Evolutionary conservation across 2,329 filamentous ascomycete genomes (phyloP).

Genomic region (Diaporthe amygdali): DNA sequence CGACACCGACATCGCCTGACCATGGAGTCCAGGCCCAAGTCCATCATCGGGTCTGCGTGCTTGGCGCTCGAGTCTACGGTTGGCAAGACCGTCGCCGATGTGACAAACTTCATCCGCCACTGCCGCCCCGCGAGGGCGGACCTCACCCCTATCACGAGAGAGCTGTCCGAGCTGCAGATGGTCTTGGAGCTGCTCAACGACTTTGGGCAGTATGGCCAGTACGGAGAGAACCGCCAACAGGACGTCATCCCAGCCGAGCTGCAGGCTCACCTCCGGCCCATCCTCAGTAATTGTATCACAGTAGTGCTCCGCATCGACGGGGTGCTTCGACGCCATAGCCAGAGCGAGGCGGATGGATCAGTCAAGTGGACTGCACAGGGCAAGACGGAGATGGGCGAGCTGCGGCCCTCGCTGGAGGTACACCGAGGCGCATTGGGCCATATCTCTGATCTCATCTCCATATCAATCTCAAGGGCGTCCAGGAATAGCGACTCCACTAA

Average conservation of each 20-base stretch:
- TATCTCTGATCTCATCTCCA: slow-evolving; percentile 26
- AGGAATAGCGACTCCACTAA: slow-evolving; percentile 19
- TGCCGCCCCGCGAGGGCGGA: slow-evolving; percentile 30
- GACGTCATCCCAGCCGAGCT: slow-evolving; percentile 25
- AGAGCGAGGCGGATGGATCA: slow-evolving; percentile 7
- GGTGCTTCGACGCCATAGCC: slow-evolving; percentile 23
- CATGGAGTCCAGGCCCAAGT: slow-evolving; percentile 12
- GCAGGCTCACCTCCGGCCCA: slow-evolving; percentile 27
- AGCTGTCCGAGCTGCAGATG: slow-evolving; percentile 29
- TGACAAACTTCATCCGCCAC: slow-evolving; percentile 30
- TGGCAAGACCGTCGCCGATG: slow-evolving; percentile 25
- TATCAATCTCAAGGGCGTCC: slow-evolving; percentile 14
- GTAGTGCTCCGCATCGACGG: slow-evolving; percentile 25
- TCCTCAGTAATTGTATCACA: slow-evolving; percentile 28
- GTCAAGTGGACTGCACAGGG: slow-evolving; percentile 25
- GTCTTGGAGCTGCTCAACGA: slow-evolving; percentile 31
- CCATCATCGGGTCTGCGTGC: slow-evolving; percentile 25
- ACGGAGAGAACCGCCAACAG: neutral
- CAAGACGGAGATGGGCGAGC: slow-evolving; percentile 25
- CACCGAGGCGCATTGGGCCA: slow-evolving; percentile 27
- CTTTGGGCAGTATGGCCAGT: slow-evolving; percentile 17
- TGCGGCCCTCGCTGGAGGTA: slow-evolving; percentile 27
- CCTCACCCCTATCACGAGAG: slow-evolving; percentile 28
- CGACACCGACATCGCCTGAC: neutral
- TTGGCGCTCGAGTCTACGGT: slow-evolving; percentile 26